Percentiles rank a stretch among this genome's conserved stretches.
These are phyloP conservation scores for Luffa aegyptiaca DNA, from an alignment of 306 rosid species.

Conservation along the genomic window DNA sequence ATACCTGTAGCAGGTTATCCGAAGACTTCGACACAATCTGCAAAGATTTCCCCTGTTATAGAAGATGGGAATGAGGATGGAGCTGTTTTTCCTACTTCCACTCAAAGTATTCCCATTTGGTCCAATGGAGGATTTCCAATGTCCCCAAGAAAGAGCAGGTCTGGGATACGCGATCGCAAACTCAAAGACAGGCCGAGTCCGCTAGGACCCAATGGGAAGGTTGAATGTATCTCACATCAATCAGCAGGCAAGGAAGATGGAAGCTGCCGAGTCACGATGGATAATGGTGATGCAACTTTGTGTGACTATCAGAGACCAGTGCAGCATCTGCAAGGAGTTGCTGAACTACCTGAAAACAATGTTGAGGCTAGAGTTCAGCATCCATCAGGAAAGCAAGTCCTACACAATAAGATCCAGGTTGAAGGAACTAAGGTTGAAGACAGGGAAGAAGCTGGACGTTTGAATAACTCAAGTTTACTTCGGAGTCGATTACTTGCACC, in stretches of 20 bases:
- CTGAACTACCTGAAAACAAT: conserved; percentile 61
- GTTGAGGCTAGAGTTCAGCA: conserved; percentile 32
- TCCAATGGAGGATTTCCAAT: conserved; percentile 67
- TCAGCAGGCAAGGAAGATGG: conserved; percentile 47
- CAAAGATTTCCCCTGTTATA: conserved; percentile 48
- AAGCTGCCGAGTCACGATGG: conserved; percentile 40
- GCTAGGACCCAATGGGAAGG: conserved; percentile 89
- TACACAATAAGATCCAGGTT: conserved; percentile 18
- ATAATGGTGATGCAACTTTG: conserved; percentile 53
- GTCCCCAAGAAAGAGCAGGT: conserved; percentile 64
- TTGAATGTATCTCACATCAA: conserved; percentile 40
- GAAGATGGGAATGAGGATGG: conserved; percentile 75
- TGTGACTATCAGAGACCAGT: conserved; percentile 78
- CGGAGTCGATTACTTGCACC: conserved; percentile 75
- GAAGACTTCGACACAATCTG: conserved; percentile 36
- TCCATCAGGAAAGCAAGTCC: conserved; percentile 42
- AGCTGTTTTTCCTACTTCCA: conserved; percentile 34
- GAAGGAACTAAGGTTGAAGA: conserved; percentile 39
- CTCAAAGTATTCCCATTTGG: conserved; percentile 57
- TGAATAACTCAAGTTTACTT: conserved; percentile 29
- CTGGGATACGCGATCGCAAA: conserved; percentile 60
- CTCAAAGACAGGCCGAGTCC: conserved; percentile 81
- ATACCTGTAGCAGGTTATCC: conserved; percentile 30
- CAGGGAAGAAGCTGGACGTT: conserved; percentile 54
- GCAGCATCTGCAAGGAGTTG: conserved; percentile 64